Evolutionary conservation across 345 rosid genomes (phyloP), one percentile per base, ranked within the genome.

Genomic region (Clausena lansium): DNA sequence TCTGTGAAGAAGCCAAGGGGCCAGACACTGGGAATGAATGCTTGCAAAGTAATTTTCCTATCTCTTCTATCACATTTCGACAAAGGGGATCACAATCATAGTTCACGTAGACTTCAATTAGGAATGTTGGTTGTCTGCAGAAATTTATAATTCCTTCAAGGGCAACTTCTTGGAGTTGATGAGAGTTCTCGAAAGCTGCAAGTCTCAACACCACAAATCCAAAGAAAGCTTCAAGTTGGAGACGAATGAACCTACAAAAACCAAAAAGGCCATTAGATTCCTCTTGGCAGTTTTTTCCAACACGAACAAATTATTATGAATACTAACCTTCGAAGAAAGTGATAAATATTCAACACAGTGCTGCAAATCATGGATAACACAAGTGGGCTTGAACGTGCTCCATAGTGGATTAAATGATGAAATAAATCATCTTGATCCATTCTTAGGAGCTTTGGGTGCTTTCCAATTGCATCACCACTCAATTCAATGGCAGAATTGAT

Each of bases 211-310:
- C 64, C 67, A 96, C 97, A 22, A 85, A 90, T 57, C 85, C 79
- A 79, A 96, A 94, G 85, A 96, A 94, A 19, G 97, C 93, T 84
- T 96, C 99, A n/a, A 96, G 84, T 63, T 94, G 98, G 73, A 96
- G 85, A 60, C 97, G 94, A 83, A 88, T 81, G 78, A 86, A 96
- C 89, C 99, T 96, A 83, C 67, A 71, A 41, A 66, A 68, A 61
- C 65, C 30, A 28, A 71, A 59, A 11, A 5, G 68, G n/a, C 27
- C 28, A 25, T 54, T 24, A 55, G 22, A 52, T 36, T 64, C 41
- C 35, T 41, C 20, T 74, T 38, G 30, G 65, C 20, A 5, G 67
- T 19, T 19, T 22, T 22, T 62, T 17, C 32, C 28, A 62, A 9
- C 7, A 27, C 15, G n/a, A 70, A 11, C 59, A 39, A 60, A 30